Evolutionary conservation across 257 asterid species (phyloP), one percentile per base, ranked within the genome.

Genomic region (Nicotiana knightiana): DNA sequence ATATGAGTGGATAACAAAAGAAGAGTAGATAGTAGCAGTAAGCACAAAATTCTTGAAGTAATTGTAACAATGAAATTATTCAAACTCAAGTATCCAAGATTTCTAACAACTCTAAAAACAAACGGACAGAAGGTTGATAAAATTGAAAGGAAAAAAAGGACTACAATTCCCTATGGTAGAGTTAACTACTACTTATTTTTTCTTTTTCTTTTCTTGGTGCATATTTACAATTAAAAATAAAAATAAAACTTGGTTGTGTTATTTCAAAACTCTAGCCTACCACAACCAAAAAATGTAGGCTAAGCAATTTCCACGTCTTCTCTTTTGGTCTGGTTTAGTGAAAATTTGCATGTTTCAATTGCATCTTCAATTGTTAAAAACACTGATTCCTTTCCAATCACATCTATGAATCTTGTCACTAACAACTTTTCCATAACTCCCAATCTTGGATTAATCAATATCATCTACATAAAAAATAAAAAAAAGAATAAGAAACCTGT

Each of bases 401-500:
- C 83, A 3, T 93, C 96, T 2, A 96, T 83, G 82, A 84, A 90
- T 21, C 86, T 68, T 46, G 93, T 85, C 0, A 85, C 62, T 0
- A 86, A 58, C 85, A 94, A 83, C 85, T 96, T 94, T 71, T 96
- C 99, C 95, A 93, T 84, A 2, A 93, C 97, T 5, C 87, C 90
- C 4, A 94, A 79, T 80, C 99, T 87, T 8, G 98, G 98, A 87
- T 96, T 94, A 65, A 93, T 64, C 57, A 94, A 81, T 30, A 90
- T 75, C 88, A 94, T 87, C 99, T 96, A 90, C 88, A 88, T 21
- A 6, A 13, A 11, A 67, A 17, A 18, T 35, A 21, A 37, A 43
- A 4, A 3, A 1, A 32, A 21, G 0, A 39, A 4, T 53, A 9
- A 51, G 4, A 71, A 64, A 13, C 7, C 37, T 6, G 24, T 21